These are phyloP conservation scores for Boletus smithii DNA, from an alignment of 1,284 basidiomycete species.

Conservation along the genomic window DNA sequence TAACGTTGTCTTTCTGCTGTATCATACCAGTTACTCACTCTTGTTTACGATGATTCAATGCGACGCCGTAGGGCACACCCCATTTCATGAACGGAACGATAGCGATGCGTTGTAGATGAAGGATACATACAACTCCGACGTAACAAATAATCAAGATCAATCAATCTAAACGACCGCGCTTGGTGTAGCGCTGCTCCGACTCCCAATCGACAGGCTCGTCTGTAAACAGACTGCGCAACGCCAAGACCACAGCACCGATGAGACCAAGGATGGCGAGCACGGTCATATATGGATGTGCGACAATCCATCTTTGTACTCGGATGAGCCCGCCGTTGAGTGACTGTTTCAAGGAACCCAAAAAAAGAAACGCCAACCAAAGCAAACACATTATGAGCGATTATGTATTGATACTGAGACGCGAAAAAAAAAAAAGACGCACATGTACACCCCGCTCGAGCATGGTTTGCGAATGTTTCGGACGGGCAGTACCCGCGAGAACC, in stretches of 20 bases:
- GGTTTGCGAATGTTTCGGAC: slow-evolving; percentile 68
- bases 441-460: slow-evolving; percentile 62
- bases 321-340: slow-evolving; percentile 16
- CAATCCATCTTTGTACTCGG: slow-evolving; percentile 11
- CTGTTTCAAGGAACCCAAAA: slow-evolving; percentile 15
- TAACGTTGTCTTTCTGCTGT: slow-evolving; percentile 5
- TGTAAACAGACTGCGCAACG: slow-evolving; percentile 11
- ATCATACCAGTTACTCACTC: slow-evolving; percentile 7
- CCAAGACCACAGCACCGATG: slow-evolving; percentile 8
- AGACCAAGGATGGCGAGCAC: slow-evolving; percentile 11
- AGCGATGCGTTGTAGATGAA: too few relatives aligned
- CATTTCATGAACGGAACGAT: too few relatives aligned
- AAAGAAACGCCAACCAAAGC: too few relatives aligned
- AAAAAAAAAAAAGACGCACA: slow-evolving; percentile 41
- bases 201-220: slow-evolving; percentile 18
- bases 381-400: too few relatives aligned
- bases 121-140: background rate
- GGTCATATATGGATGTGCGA: slow-evolving; percentile 25
- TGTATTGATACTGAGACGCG: background rate
- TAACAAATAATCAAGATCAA: background rate
- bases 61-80: too few relatives aligned
- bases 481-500: slow-evolving; percentile 53
- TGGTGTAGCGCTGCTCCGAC: slow-evolving; percentile 18
- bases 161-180: slow-evolving; percentile 25
- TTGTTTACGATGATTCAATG: background rate